Evolutionary conservation across 2,329 filamentous ascomycete genomes (phyloP).

Genomic region (Curvularia verruculosa): DNA sequence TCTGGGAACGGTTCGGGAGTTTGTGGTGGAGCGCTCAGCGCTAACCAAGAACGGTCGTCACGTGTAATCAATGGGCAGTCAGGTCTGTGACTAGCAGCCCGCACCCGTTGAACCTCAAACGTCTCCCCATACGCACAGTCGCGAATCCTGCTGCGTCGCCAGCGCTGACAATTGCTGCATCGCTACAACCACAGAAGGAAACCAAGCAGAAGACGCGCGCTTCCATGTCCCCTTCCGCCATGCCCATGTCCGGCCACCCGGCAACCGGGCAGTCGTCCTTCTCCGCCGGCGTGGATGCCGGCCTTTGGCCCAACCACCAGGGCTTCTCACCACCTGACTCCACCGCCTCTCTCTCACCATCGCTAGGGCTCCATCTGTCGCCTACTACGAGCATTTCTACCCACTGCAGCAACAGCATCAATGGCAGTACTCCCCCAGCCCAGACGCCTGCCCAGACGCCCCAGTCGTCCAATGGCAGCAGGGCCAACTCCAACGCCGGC

Average conservation of each 20-base stretch:
- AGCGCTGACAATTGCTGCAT: conserved; percentile 14
- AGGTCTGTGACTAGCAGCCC: conserved; percentile 16
- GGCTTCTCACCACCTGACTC: conserved; percentile 33
- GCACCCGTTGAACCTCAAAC: conserved; percentile 29
- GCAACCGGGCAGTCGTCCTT: conserved; percentile 31
- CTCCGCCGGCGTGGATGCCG: conserved; percentile 42
- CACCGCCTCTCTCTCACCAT: conserved; percentile 26
- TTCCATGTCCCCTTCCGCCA: conserved; percentile 31
- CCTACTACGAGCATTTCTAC: conserved; percentile 38
- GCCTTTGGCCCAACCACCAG: conserved; percentile 41
- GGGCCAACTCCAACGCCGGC: conserved; percentile 23
- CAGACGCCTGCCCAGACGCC: conserved; percentile 43
- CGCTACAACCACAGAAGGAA: background rate
- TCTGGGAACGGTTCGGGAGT: conserved; percentile 3
- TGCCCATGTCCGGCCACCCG: conserved; percentile 37
- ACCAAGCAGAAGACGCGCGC: background rate
- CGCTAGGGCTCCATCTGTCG: conserved; percentile 40
- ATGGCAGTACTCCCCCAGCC: conserved; percentile 37
- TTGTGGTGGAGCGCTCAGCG: conserved; percentile 3
- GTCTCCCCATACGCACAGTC: conserved; percentile 32
- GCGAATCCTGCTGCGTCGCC: conserved; percentile 19
- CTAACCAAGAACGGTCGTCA: conserved; percentile 8
- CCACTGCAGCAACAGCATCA: conserved; percentile 35
- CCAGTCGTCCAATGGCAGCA: conserved; percentile 31
- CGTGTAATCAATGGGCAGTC: conserved; percentile 7